Evolutionary conservation across 2,329 filamentous ascomycete species (phyloP).

Genomic region (Macrophomina tecta): DNA sequence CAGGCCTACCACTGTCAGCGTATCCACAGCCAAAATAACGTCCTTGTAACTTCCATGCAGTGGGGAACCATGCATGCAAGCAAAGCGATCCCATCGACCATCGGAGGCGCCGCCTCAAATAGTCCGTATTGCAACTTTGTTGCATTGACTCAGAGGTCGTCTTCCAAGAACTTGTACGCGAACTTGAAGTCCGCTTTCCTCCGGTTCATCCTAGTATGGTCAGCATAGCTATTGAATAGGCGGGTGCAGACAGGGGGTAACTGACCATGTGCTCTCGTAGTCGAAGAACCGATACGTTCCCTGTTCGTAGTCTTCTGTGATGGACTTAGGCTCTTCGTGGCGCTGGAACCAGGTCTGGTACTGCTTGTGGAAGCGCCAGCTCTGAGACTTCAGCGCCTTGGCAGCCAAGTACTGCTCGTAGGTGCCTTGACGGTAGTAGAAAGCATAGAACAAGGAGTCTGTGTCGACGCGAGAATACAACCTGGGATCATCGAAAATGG

Average conservation of each 20-base stretch:
- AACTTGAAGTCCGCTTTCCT: conserved; percentile 98
- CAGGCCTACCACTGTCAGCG: not conserved
- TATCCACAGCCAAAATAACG: not conserved
- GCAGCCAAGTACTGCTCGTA: conserved; percentile 95
- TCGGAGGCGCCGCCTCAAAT: not conserved
- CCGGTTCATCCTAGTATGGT: conserved; percentile 84
- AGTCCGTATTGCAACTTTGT: not conserved
- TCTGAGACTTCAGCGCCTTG: conserved; percentile 96
- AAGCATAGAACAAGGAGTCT: conserved; percentile 96
- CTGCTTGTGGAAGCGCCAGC: conserved; percentile 99
- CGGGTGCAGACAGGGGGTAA: conserved; percentile 33
- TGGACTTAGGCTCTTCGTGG: conserved; percentile 97
- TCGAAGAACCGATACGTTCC: conserved; percentile 99
- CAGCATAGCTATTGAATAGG: not conserved
- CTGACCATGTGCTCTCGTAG: conserved; percentile 98
- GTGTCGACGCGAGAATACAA: conserved; percentile 90
- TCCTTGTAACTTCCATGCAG: not conserved
- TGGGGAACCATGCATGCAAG: not conserved
- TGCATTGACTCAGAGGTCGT: conserved; percentile 69
- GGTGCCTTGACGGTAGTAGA: conserved; percentile 97
- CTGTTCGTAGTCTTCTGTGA: conserved; percentile 98
- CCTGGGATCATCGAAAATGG: conserved; percentile 88
- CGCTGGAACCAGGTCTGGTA: conserved; percentile 99
- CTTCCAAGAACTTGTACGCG: conserved; percentile 95
- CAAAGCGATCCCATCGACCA: not conserved